phyloP scores from a whole-genome alignment of 1,284 basidiomycete genomes.

The Agaricales sp. region DNA sequence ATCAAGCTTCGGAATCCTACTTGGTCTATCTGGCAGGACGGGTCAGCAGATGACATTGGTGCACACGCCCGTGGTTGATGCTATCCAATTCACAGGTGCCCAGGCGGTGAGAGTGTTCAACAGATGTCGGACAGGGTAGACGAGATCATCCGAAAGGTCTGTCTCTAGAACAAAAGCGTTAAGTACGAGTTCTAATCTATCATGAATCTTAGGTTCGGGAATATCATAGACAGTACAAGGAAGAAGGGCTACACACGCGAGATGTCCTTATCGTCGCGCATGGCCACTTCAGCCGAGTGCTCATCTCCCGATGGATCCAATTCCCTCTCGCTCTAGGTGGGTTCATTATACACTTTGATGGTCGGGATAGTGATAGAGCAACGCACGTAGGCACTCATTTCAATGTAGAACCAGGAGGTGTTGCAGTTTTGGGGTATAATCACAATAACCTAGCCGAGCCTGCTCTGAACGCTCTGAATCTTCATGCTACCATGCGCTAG shows the following conservation, averaged over 20 bases:
- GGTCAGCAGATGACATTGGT: conserved; percentile 27
- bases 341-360: conserved; percentile 9
- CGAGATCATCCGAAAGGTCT: conserved; percentile 56
- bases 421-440: conserved; percentile 65
- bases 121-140: conserved; percentile 79
- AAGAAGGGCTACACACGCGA: conserved; percentile 49
- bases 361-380: conserved; percentile 3
- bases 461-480: conserved; percentile 60
- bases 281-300: conserved; percentile 78
- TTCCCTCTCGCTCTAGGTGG: conserved; percentile 58
- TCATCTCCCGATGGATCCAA: conserved; percentile 75
- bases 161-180: no score
- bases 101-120: conserved; percentile 74
- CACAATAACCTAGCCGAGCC: conserved; percentile 72
- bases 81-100: conserved; percentile 43
- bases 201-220: conserved; percentile 47
- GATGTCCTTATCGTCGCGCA: conserved; percentile 74
- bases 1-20: conserved; percentile 57
- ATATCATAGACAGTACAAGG: conserved; percentile 64
- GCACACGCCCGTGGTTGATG: background rate
- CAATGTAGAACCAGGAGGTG: conserved; percentile 73
- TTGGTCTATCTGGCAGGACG: conserved; percentile 81
- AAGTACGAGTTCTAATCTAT: no score
- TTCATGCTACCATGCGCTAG: conserved; percentile 41
- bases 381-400: conserved; percentile 53